These are phyloP conservation scores for Vigna reflexopilosa DNA, from an alignment of 306 rosid species.

Conservation along the genomic window DNA sequence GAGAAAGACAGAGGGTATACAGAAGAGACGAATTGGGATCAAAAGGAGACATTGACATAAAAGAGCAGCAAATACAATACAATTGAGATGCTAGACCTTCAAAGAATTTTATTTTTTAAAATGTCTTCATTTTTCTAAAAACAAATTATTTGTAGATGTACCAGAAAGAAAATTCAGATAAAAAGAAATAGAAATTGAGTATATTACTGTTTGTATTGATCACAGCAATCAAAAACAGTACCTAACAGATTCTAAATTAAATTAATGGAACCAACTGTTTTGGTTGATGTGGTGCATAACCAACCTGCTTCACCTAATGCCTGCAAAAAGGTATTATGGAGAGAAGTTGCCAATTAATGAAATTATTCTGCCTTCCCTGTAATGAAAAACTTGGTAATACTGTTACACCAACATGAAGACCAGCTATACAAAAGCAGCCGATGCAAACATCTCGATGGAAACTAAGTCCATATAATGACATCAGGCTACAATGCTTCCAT, in stretches of 20 bases:
- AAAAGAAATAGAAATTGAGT: background rate
- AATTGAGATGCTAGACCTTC: background rate
- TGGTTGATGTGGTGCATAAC: constrained; percentile 9
- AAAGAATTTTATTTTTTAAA: background rate
- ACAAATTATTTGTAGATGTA: background rate
- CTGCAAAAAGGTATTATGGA: background rate
- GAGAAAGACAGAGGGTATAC: background rate
- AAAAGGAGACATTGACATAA: background rate
- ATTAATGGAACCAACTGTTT: background rate
- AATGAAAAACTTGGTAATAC: constrained; percentile 23
- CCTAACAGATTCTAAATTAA: constrained; percentile 10
- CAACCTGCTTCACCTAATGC: constrained; percentile 23
- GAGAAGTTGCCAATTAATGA: constrained; percentile 12
- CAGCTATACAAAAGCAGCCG: constrained; percentile 43
- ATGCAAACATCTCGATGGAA: constrained; percentile 35
- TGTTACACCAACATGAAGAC: constrained; percentile 26
- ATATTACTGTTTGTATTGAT: background rate
- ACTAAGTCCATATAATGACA: constrained; percentile 37
- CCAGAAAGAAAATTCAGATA: background rate
- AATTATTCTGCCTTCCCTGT: constrained; percentile 1
- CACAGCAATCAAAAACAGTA: constrained; percentile 7
- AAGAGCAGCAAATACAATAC: background rate
- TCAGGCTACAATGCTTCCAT: constrained; percentile 41
- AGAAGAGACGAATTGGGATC: background rate
- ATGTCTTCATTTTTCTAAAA: background rate